phyloP scores from a whole-genome alignment of 257 asterid species.

The Capsicum chinense region DNA sequence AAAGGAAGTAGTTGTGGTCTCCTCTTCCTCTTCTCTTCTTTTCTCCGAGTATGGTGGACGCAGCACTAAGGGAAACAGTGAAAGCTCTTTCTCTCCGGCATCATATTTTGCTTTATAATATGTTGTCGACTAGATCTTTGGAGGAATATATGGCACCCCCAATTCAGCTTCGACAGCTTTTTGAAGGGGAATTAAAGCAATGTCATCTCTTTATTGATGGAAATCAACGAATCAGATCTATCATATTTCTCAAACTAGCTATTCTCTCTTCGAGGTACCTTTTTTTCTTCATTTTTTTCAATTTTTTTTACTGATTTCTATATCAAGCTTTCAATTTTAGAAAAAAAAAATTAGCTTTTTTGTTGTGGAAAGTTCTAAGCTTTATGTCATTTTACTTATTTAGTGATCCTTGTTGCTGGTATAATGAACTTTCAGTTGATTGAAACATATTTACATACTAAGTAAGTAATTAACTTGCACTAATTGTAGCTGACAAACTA shows the following conservation, averaged over 20 bases:
- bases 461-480: background rate
- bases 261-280: background rate
- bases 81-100: no score
- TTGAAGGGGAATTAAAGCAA: constrained; percentile 60
- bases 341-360: background rate
- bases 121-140: background rate
- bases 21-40: no score
- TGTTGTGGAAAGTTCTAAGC: background rate
- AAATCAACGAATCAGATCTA: constrained; percentile 70
- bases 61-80: no score
- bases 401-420: no score
- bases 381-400: no score
- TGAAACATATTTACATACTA: no score
- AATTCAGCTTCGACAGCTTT: constrained; percentile 81
- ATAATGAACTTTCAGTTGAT: no score
- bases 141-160: constrained; percentile 83
- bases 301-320: background rate
- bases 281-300: background rate
- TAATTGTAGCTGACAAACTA: background rate
- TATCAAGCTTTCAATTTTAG: background rate
- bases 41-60: no score
- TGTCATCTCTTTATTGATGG: constrained; percentile 40
- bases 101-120: no score
- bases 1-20: no score
- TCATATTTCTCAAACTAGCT: constrained; percentile 92